Evolutionary conservation across 352 stramenopile genomes (phyloP).

Genomic region (Phytophthora brassicae): DNA sequence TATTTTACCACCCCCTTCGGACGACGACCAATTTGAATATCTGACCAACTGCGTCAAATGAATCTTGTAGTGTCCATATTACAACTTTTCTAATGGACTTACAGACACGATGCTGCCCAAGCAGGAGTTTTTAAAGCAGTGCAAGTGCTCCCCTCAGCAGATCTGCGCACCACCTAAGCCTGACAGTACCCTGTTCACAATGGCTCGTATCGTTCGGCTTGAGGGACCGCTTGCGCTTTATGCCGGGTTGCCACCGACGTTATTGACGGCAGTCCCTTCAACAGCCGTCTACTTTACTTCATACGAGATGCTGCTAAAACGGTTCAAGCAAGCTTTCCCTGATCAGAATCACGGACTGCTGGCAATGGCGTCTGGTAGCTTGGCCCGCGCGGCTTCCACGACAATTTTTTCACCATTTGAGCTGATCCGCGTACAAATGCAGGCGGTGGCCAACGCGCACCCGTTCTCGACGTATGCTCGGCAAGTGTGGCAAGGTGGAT

Average conservation of each 20-base stretch:
- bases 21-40: no score
- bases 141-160: constrained; percentile 52
- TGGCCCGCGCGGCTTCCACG: constrained; percentile 53
- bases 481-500: constrained; percentile 41
- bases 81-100: constrained; percentile 79
- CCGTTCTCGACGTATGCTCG: constrained; percentile 52
- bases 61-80: constrained; percentile 65
- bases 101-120: constrained; percentile 84
- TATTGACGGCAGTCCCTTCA: constrained; percentile 92
- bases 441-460: constrained; percentile 57
- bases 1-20: no score
- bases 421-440: constrained; percentile 87
- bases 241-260: constrained; percentile 82
- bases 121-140: constrained; percentile 49
- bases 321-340: constrained; percentile 41
- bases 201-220: constrained; percentile 61
- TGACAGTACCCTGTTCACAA: constrained; percentile 59
- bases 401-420: constrained; percentile 86
- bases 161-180: constrained; percentile 42
- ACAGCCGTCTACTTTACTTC: constrained; percentile 94
- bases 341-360: constrained; percentile 41
- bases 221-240: constrained; percentile 74
- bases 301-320: constrained; percentile 83
- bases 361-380: constrained; percentile 50
- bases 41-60: neutral